phyloP scores from a whole-genome alignment of 495 filamentous ascomycete genomes.

The Daldinia concentrica region DNA sequence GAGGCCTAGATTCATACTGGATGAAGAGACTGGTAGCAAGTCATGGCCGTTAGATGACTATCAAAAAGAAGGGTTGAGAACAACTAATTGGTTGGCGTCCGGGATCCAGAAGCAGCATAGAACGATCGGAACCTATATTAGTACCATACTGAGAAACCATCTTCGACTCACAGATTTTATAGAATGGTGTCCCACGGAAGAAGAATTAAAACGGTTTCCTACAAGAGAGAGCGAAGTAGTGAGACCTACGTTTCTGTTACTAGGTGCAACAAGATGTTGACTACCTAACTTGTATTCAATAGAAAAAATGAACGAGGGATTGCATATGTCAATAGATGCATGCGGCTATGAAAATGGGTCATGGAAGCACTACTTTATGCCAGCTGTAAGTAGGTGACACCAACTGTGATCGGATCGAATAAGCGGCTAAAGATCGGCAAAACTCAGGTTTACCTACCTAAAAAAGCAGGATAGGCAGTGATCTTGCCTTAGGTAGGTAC shows the following conservation, averaged over 20 bases:
- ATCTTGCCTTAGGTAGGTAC: neutral
- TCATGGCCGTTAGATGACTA: constrained; percentile 53
- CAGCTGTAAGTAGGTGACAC: neutral
- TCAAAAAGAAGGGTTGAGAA: constrained; percentile 46
- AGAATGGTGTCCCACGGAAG: constrained; percentile 46
- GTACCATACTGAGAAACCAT: constrained; percentile 44
- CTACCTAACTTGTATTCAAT: neutral
- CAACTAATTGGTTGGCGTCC: constrained; percentile 47
- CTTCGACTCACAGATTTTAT: constrained; percentile 48
- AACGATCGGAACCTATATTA: constrained; percentile 48
- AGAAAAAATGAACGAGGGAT: too few species aligned
- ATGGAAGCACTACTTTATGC: neutral
- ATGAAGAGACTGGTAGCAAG: constrained; percentile 27
- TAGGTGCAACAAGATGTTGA: constrained; percentile 14
- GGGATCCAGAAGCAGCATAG: constrained; percentile 52
- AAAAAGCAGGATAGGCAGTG: neutral
- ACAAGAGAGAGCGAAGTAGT: constrained; percentile 21
- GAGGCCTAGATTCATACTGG: constrained; percentile 34
- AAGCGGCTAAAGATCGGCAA: neutral
- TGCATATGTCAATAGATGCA: neutral
- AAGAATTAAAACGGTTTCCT: constrained; percentile 24
- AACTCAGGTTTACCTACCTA: neutral
- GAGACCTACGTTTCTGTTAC: constrained; percentile 38
- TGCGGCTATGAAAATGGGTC: neutral
- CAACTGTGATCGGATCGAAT: neutral